Evolutionary conservation across 2,329 filamentous ascomycete genomes (phyloP).

Genomic region (Aspergillus floridensis): DNA sequence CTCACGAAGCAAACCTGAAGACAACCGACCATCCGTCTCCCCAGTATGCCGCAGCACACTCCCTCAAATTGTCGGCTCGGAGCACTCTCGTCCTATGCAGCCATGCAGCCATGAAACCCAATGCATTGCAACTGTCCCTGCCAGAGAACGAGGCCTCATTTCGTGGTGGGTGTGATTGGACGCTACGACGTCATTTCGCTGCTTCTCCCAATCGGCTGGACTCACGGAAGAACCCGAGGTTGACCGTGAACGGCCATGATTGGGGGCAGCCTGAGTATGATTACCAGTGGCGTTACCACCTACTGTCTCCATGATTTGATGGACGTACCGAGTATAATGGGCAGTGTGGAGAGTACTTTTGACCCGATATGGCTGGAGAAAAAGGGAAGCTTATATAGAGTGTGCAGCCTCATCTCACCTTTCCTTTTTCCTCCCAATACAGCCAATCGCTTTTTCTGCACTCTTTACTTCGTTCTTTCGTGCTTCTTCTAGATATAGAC

Average conservation of each 20-base stretch:
- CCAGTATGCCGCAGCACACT: not conserved
- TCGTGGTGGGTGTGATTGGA: conserved; percentile 9
- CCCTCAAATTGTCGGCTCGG: not conserved
- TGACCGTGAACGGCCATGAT: not conserved
- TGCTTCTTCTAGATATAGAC: not conserved
- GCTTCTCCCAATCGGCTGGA: conserved; percentile 15
- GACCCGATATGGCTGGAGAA: not conserved
- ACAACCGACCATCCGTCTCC: not conserved
- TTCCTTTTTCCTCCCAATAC: not conserved
- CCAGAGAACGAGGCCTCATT: not conserved
- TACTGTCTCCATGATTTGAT: too few species aligned
- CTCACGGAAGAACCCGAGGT: conserved; percentile 6
- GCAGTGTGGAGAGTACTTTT: too few species aligned
- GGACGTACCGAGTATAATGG: too few species aligned
- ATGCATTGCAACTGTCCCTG: not conserved
- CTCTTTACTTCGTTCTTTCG: not conserved
- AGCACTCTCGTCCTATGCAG: conserved; percentile 7
- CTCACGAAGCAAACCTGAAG: not conserved
- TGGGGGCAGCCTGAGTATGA: not conserved
- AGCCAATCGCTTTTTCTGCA: not conserved
- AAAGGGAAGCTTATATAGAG: not conserved
- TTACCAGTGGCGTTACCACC: not conserved
- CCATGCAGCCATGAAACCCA: not conserved
- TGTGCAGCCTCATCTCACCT: not conserved
- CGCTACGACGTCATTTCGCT: conserved; percentile 30